A percentile compares a stretch with the other conserved stretches of the same genome.
Conservation (phyloP, 768 basidiomycete genomes). For the Termitomyces sp. region DNA sequence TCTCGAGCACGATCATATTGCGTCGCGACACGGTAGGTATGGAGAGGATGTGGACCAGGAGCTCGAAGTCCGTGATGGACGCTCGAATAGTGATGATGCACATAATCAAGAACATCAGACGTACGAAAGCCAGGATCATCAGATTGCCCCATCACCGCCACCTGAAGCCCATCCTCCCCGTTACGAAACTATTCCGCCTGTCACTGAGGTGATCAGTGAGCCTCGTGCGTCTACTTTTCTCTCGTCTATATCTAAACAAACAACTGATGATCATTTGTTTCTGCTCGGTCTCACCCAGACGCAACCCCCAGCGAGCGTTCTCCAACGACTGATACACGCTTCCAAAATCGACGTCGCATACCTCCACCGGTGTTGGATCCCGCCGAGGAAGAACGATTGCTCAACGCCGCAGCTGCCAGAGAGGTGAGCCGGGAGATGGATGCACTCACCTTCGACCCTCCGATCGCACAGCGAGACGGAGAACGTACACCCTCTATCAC, state of each 20-base stretch:
- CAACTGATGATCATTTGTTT: not conserved
- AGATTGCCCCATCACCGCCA: not conserved
- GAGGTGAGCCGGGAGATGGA: conserved; percentile 65
- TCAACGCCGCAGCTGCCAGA: conserved; percentile 62
- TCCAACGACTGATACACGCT: conserved; percentile 5
- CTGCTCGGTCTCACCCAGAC: not conserved
- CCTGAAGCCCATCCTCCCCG: conserved; percentile 10
- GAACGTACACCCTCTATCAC: conserved; percentile 13
- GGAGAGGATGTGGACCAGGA: conserved; percentile 35
- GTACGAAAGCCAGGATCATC: not conserved
- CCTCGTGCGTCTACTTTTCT: not conserved
- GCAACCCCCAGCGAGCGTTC: conserved; percentile 3
- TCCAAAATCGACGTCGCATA: conserved; percentile 20
- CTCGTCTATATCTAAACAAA: not conserved
- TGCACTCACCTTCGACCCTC: conserved; percentile 34
- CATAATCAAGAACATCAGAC: conserved; percentile 1
- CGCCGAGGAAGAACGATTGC: conserved; percentile 46
- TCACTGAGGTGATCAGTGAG: not conserved
- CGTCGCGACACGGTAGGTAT: conserved; percentile 36
- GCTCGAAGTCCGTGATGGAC: conserved; percentile 19
- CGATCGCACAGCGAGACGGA: conserved; percentile 10
- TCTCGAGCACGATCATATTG: not conserved
- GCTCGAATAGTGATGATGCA: not conserved
- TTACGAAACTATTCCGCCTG: conserved; percentile 6
- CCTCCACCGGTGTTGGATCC: conserved; percentile 33